Conservation (phyloP, 2,329 filamentous ascomycete species). For the Pseudofabraea citricarpa region DNA sequence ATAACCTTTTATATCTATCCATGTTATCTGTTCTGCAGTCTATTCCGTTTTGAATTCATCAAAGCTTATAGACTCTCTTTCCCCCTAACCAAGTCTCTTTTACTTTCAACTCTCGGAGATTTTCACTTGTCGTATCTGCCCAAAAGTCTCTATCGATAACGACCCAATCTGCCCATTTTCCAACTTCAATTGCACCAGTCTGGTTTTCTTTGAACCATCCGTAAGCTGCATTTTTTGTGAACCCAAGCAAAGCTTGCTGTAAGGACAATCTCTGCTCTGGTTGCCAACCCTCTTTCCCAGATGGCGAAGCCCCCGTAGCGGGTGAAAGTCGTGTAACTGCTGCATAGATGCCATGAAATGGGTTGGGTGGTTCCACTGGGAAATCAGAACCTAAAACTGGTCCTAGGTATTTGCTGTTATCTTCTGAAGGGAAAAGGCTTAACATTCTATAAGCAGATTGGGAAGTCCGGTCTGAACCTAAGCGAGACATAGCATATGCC, state of each 20-base stretch:
- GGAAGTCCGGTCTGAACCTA: slow-evolving; percentile 50
- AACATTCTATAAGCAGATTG: slow-evolving; percentile 63
- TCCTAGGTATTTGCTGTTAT: slow-evolving; percentile 13
- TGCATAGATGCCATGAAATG: slow-evolving; percentile 65
- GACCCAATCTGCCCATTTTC: slow-evolving; percentile 65
- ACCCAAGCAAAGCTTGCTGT: slow-evolving; percentile 56
- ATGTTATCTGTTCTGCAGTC: too few species aligned
- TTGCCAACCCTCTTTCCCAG: slow-evolving; percentile 51
- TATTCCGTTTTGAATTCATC: too few species aligned
- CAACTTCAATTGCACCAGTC: slow-evolving; percentile 54
- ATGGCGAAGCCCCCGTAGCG: slow-evolving; percentile 45
- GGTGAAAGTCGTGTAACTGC: slow-evolving; percentile 59
- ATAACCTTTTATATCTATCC: too few species aligned
- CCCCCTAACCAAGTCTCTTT: slow-evolving; percentile 67
- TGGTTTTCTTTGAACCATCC: slow-evolving; percentile 54
- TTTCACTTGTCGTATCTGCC: slow-evolving; percentile 39
- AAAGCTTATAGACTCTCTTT: slow-evolving; percentile 32
- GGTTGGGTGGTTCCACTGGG: slow-evolving; percentile 64
- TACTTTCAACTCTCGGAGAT: slow-evolving; percentile 49
- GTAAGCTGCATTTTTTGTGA: slow-evolving; percentile 54
- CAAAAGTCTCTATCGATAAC: slow-evolving; percentile 58
- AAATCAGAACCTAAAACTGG: slow-evolving; percentile 66
- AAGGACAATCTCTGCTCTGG: slow-evolving; percentile 52
- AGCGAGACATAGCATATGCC: slow-evolving; percentile 57
- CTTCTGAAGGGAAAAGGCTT: slow-evolving; percentile 44